phyloP scores from a whole-genome alignment of 2,329 filamentous ascomycete species.

The Amesomyces nigricolor region DNA sequence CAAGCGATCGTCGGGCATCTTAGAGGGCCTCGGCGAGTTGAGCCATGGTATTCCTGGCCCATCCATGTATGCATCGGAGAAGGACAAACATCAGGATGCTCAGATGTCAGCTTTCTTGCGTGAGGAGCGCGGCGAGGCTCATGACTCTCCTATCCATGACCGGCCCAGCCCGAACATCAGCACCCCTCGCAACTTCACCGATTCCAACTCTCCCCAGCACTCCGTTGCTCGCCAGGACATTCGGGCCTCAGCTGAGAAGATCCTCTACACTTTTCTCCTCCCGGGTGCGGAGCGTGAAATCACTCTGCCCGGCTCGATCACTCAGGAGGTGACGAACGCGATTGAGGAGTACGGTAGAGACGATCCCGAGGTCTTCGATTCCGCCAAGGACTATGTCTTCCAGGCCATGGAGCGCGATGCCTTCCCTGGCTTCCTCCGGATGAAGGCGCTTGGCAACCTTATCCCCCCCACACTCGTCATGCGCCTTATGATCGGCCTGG shows the following conservation, averaged over 20 bases:
- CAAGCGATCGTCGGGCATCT: conserved; percentile 75
- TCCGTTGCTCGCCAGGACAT: conserved; percentile 86
- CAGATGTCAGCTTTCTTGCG: conserved; percentile 88
- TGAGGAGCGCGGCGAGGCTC: conserved; percentile 51
- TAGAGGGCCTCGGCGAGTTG: conserved; percentile 68
- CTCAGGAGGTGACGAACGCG: conserved; percentile 74
- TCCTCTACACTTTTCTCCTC: conserved; percentile 94
- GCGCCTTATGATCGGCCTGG: conserved; percentile 75
- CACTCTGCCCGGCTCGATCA: conserved; percentile 80
- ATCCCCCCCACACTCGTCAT: conserved; percentile 86
- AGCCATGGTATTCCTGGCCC: conserved; percentile 53
- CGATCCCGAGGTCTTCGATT: conserved; percentile 94
- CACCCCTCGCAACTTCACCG: conserved; percentile 57
- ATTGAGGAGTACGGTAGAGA: conserved; percentile 91
- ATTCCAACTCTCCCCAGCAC: conserved; percentile 77
- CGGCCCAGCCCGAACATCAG: conserved; percentile 51
- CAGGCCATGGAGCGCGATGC: conserved; percentile 99
- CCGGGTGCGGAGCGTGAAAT: conserved; percentile 97
- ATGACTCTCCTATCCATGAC: conserved; percentile 49
- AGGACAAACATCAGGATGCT: conserved; percentile 75
- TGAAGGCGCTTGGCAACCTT: conserved; percentile 92
- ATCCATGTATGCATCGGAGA: conserved; percentile 59
- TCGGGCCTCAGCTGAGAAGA: conserved; percentile 90
- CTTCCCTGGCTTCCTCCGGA: conserved; percentile 92
- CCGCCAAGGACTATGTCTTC: conserved; percentile 98